Evolutionary conservation across 306 rosid species (phyloP).

Genomic region (Quercus engelmannii): DNA sequence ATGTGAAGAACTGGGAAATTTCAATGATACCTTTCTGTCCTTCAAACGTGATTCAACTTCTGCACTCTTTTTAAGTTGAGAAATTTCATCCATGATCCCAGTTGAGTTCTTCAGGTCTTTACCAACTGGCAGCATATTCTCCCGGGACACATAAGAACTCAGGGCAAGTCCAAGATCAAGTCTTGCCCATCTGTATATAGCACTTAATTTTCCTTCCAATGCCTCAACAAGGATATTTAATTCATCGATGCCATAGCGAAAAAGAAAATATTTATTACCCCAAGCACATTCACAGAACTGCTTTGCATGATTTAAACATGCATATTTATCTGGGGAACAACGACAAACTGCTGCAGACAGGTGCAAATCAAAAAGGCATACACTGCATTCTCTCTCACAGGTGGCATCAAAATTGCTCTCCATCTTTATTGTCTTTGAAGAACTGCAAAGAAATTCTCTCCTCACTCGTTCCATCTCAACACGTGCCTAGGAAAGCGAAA

Average conservation of each 20-base stretch:
- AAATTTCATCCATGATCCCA: conserved; percentile 29
- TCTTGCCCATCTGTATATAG: conserved; percentile 95
- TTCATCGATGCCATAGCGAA: conserved; percentile 85
- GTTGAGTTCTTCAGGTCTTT: conserved; percentile 28
- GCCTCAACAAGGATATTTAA: conserved; percentile 85
- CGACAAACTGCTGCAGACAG: conserved; percentile 91
- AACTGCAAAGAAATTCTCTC: conserved; percentile 65
- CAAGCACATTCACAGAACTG: conserved; percentile 79
- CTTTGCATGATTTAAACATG: conserved; percentile 95
- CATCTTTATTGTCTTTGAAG: conserved; percentile 80
- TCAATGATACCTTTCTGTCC: conserved; percentile 15
- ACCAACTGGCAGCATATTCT: conserved; percentile 20
- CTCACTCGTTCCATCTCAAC: conserved; percentile 70
- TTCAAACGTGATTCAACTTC: conserved; percentile 34
- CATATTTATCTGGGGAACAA: conserved; percentile 81
- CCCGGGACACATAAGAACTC: conserved; percentile 53
- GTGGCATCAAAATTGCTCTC: conserved; percentile 80
- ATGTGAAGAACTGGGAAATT: conserved; percentile 19
- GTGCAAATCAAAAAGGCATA: conserved; percentile 91
- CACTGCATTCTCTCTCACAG: conserved; percentile 82
- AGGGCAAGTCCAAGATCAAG: conserved; percentile 86
- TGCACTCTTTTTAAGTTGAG: conserved; percentile 30
- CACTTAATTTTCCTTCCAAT: conserved; percentile 94
- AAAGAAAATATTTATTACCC: conserved; percentile 79
- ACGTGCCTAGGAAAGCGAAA: conserved; percentile 52